A percentile compares a stretch with the other conserved stretches of the same genome.
Conservation (phyloP, 495 filamentous ascomycete genomes). For the Penicillium nucicola region DNA sequence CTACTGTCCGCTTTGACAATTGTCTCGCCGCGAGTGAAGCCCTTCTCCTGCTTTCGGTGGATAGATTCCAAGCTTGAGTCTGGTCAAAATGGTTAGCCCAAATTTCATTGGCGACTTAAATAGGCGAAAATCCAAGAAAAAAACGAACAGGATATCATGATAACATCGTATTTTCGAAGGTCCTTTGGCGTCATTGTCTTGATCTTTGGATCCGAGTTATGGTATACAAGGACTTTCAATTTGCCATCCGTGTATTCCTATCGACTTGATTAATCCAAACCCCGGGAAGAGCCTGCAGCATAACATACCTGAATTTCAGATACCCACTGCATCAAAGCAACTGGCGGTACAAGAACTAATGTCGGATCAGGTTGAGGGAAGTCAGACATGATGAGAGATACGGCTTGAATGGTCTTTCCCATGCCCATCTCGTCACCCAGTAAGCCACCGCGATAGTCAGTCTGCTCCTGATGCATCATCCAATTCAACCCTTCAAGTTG, state of each 20-base stretch:
- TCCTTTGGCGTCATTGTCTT: slow-evolving; percentile 72
- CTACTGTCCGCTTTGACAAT: slow-evolving; percentile 75
- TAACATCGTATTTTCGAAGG: slow-evolving; percentile 79
- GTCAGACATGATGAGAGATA: slow-evolving; percentile 96
- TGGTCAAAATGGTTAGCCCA: slow-evolving; percentile 2
- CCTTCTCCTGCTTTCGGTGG: slow-evolving; percentile 88
- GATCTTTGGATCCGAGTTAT: slow-evolving; percentile 78
- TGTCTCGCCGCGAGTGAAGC: slow-evolving; percentile 74
- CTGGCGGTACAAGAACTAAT: slow-evolving; percentile 87
- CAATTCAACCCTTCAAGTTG: slow-evolving; percentile 91
- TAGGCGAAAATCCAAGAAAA: background rate
- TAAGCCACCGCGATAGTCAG: slow-evolving; percentile 80
- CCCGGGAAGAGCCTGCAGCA: background rate
- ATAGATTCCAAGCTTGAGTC: slow-evolving; percentile 88
- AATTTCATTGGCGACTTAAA: too few relatives aligned
- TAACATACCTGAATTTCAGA: slow-evolving; percentile 69
- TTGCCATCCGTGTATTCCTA: slow-evolving; percentile 82
- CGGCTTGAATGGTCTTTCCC: slow-evolving; percentile 97
- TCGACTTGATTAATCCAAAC: background rate
- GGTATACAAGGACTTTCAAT: slow-evolving; percentile 83
- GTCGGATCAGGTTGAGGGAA: slow-evolving; percentile 79
- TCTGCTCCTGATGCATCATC: slow-evolving; percentile 87
- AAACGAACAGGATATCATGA: slow-evolving; percentile 78
- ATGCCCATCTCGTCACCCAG: slow-evolving; percentile 97
- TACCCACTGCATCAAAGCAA: slow-evolving; percentile 96